Base-by-base conservation (phyloP, 768 basidiomycete species). In the Cyclocybe aegerita region DNA sequence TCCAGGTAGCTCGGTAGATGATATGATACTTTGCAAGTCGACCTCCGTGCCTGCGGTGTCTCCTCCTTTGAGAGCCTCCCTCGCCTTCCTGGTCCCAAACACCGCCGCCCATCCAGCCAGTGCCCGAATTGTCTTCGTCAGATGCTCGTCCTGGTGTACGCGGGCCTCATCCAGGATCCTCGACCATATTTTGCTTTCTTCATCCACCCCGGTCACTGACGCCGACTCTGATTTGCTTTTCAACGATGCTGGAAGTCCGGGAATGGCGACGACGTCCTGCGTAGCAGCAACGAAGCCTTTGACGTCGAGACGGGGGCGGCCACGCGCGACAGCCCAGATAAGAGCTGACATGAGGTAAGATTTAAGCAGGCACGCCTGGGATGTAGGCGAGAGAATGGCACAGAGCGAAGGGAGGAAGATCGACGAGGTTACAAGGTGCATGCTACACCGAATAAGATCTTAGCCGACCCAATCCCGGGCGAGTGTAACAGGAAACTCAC, bases 351-450 rank as follows among this genome's bases (percentile, higher is more conserved):
- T 66, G 56, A 89, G 77, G 66, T 85, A 86, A 1, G 75, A 68
- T 7, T 77, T 79, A n/a, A 90, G 73, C 10, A 89, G 69, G 11
- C 78, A 64, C 3, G 68, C 70, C 49, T 80, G 76, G 0, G 79
- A 81, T 0, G 62, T 37, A 0, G 72, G 72, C 4, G 71, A 63
- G 43, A 81, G 64, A 32, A 57, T 57, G 0, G 71, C 71, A 32
- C 76, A 56, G 38, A 82, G 49, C 1, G 84, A 77, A 0, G 81
- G 72, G 23, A 86, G 60, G 70, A 88, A 86, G 15, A 86, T 59
- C 3, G 80, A 72, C 4, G 85, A 86, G 0, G 87, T 90, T 35
- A 88, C 76, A 1, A 84, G 66, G 55, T 82, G 88, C 68, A 85
- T 80, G 10, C 85, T 88, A 23, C 3, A 35, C 11, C 43, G 31